Percentiles rank a stretch among this genome's conserved stretches.
Evolutionary conservation across 352 stramenopile species (phyloP).

Genomic region (Pilasporangium apinafurcum): DNA sequence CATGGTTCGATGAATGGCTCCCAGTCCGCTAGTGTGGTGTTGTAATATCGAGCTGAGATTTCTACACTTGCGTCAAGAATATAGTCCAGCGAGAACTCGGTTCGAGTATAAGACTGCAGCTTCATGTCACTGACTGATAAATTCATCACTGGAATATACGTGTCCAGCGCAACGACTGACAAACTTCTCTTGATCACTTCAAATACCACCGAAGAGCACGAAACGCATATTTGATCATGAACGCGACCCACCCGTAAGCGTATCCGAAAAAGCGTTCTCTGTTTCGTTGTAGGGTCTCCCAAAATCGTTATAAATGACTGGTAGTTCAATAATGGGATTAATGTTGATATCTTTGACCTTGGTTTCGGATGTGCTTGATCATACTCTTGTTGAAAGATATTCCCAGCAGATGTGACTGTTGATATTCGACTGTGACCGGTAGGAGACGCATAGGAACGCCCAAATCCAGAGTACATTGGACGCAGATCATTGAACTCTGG

Average conservation of each 20-base stretch:
- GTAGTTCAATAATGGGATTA: conserved; percentile 67
- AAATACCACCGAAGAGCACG: conserved; percentile 77
- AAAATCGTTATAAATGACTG: conserved; percentile 62
- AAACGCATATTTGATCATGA: conserved; percentile 61
- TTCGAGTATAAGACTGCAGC: conserved; percentile 59
- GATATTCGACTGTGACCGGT: conserved; percentile 62
- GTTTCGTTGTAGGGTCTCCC: conserved; percentile 28
- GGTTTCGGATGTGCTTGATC: conserved; percentile 23
- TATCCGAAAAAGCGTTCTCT: conserved; percentile 51
- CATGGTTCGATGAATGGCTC: conserved; percentile 85
- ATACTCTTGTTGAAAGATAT: conserved; percentile 15
- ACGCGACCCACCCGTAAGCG: conserved; percentile 66
- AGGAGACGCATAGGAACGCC: conserved; percentile 36
- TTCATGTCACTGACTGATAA: conserved; percentile 83
- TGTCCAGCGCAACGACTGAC: conserved; percentile 83
- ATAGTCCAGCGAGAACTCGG: conserved; percentile 61
- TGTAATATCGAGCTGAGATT: conserved; percentile 85
- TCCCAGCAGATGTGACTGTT: conserved; percentile 55
- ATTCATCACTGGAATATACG: conserved; percentile 89
- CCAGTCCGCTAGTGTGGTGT: conserved; percentile 83
- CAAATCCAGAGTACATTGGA: conserved; percentile 68
- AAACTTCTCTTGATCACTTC: conserved; percentile 87
- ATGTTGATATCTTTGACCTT: conserved; percentile 35
- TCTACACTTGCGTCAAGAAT: conserved; percentile 70
- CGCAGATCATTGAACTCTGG: conserved; percentile 40